Conservation (phyloP, 257 asterid genomes). For the Agastache rugosa region DNA sequence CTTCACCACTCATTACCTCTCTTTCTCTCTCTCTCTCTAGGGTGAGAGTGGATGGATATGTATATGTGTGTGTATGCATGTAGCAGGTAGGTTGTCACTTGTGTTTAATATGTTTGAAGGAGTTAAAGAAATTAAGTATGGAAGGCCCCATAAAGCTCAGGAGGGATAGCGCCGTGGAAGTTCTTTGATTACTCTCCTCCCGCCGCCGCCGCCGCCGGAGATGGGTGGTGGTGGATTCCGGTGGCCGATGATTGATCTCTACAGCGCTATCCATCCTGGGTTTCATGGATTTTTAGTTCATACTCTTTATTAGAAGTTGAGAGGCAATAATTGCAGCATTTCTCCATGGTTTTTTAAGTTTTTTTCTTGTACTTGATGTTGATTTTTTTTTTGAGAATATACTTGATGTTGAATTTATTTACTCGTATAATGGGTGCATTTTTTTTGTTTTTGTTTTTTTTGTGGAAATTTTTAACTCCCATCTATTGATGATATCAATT, state of each 20-base stretch:
- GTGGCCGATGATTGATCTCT: not conserved
- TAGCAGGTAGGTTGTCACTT: not conserved
- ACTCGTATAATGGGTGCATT: too few species aligned
- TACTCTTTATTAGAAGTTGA: slow-evolving; percentile 14
- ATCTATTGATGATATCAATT: too few species aligned
- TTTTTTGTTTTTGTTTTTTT: too few species aligned
- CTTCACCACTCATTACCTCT: not conserved
- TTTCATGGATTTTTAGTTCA: slow-evolving; percentile 45
- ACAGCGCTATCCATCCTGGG: slow-evolving; percentile 77
- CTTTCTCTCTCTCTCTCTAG: not conserved
- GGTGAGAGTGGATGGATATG: too few species aligned
- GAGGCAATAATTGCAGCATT: not conserved
- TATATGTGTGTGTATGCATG: not conserved
- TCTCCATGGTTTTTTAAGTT: too few species aligned
- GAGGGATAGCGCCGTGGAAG: slow-evolving; percentile 73
- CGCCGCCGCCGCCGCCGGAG: too few species aligned
- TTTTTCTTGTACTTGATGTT: too few species aligned
- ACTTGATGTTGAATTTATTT: too few species aligned
- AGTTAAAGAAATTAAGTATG: slow-evolving; percentile 30
- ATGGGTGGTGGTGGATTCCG: not conserved
- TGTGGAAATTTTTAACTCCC: too few species aligned
- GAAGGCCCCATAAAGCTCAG: slow-evolving; percentile 68
- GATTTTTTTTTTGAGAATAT: too few species aligned
- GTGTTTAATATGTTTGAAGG: not conserved
- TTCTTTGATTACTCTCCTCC: not conserved